Conservation (phyloP, 1,284 basidiomycete genomes). For the Ganoderma meredithae region DNA sequence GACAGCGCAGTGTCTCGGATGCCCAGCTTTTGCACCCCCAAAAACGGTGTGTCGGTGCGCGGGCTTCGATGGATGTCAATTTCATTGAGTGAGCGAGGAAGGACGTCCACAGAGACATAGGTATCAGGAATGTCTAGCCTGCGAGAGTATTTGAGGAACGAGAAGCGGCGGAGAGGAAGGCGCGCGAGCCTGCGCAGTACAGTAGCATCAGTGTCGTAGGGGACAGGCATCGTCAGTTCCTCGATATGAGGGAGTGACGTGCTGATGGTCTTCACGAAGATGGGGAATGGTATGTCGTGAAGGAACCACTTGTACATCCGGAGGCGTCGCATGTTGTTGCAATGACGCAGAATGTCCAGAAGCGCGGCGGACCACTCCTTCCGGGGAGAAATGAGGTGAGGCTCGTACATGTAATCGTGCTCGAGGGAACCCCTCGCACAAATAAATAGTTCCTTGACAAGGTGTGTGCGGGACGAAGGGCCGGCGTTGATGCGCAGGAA, state of each 20-base stretch:
- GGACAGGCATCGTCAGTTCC: neutral
- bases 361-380: conserved; percentile 1
- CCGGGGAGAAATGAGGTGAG: neutral
- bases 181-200: neutral
- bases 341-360: conserved; percentile 1
- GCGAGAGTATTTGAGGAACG: neutral
- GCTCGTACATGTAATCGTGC: neutral
- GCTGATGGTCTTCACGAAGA: conserved; percentile 1
- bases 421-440: neutral
- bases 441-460: neutral
- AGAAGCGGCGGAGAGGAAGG: conserved; percentile 1
- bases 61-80: neutral
- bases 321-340: neutral
- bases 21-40: neutral
- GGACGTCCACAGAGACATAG: neutral
- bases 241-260: neutral
- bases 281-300: neutral
- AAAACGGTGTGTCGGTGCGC: neutral
- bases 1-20: neutral
- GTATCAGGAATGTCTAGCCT: no score
- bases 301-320: conserved; percentile 6
- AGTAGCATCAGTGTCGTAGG: neutral
- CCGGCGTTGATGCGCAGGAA: conserved; percentile 4
- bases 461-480: neutral
- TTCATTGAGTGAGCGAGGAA: neutral